Percentiles rank a stretch among this genome's conserved stretches.
Conservation (phyloP, 345 rosid genomes). For the Acer negundo region DNA sequence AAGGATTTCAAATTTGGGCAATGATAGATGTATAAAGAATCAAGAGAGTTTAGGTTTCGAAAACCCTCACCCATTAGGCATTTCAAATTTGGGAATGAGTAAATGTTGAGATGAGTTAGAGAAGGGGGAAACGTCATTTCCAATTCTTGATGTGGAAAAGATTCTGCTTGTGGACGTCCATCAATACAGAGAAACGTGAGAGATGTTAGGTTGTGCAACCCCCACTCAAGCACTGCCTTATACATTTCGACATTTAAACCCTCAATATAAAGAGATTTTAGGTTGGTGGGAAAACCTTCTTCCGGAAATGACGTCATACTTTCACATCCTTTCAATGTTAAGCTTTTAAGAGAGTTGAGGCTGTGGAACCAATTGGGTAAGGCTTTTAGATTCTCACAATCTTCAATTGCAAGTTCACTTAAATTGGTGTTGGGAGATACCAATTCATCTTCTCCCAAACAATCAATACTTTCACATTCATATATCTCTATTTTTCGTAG, state of each 20-base stretch:
- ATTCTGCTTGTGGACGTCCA: constrained; percentile 3
- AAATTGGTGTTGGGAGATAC: not conserved
- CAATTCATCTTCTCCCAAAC: not conserved
- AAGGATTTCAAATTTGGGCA: constrained; percentile 17
- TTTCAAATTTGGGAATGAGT: constrained; percentile 16
- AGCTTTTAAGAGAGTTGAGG: constrained; percentile 14
- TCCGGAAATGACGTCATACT: constrained; percentile 15
- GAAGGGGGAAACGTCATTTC: constrained; percentile 23
- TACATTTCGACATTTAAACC: not conserved
- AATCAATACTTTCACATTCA: not conserved
- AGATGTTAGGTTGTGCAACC: constrained; percentile 21
- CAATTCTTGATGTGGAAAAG: constrained; percentile 23
- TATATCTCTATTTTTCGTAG: not conserved
- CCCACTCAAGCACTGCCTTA: constrained; percentile 19
- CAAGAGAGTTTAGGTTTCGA: constrained; percentile 20
- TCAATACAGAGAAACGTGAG: not conserved
- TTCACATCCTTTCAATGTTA: constrained; percentile 9
- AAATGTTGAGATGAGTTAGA: not conserved
- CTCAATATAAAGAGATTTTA: constrained; percentile 7
- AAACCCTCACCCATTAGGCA: constrained; percentile 9
- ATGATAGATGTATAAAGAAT: not conserved
- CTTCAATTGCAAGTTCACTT: not conserved
- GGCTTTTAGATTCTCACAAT: not conserved
- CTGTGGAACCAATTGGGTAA: not conserved
- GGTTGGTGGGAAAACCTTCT: constrained; percentile 19